These are phyloP conservation scores for Auricularia auricula-judae DNA, from an alignment of 768 basidiomycete species.

Conservation along the genomic window DNA sequence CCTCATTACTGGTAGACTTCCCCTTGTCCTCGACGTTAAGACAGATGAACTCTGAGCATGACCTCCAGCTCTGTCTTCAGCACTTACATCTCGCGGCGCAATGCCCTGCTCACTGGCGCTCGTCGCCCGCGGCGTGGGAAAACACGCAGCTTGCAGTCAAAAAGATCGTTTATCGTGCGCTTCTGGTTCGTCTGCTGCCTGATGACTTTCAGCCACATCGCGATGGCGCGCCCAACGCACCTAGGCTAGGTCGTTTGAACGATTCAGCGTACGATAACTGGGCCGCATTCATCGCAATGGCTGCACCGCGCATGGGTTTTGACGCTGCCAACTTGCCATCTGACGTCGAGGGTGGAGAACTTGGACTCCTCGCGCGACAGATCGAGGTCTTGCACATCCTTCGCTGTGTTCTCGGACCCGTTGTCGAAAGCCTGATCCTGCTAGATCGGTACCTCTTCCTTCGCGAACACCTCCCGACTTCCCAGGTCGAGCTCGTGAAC, in stretches of 20 bases:
- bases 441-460: conserved; percentile 54
- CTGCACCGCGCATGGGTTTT: conserved; percentile 19
- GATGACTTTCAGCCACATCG: conserved; percentile 1
- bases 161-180: conserved; percentile 64
- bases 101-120: conserved; percentile 52
- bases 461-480: conserved; percentile 21
- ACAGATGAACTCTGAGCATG: conserved; percentile 7
- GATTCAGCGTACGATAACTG: conserved; percentile 39
- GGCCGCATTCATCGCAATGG: conserved; percentile 33
- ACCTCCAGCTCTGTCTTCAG: conserved; percentile 29
- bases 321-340: not conserved
- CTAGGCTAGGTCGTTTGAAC: conserved; percentile 40
- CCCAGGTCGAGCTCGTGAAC: conserved; percentile 39
- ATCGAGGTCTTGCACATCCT: conserved; percentile 53
- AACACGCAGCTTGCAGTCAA: conserved; percentile 42
- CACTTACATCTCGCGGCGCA: conserved; percentile 67
- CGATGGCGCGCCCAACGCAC: conserved; percentile 10
- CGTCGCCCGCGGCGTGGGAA: conserved; percentile 19
- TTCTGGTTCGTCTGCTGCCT: conserved; percentile 31
- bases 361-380: conserved; percentile 23
- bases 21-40: conserved; percentile 32
- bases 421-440: conserved; percentile 55
- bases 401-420: conserved; percentile 57
- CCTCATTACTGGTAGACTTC: conserved; percentile 32
- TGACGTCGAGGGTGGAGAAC: not conserved